Base-by-base conservation (phyloP, 23 red algal genomes). In the Gracilaria caudata region DNA sequence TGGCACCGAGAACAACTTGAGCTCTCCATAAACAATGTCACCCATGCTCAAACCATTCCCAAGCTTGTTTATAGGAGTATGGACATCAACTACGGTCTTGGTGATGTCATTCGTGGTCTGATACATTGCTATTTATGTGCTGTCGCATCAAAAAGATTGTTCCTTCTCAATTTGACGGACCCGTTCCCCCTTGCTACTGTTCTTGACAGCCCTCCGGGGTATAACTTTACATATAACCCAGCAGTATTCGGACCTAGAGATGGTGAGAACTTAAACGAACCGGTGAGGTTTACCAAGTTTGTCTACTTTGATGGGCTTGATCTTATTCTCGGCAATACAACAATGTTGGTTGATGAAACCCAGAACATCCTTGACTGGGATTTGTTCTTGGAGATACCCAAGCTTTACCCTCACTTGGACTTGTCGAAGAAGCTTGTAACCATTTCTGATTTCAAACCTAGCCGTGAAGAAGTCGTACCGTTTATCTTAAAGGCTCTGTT, bases 141-240 rank as follows among this genome's bases (percentile, higher is more conserved):
- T 5, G 44, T 86, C 20, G 44, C 66, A 19, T 86, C 82, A 29
- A 54, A 76, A 19, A 33, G 82, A 14, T 28, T 86, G 38, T 56
- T 86, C 29, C 26, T 86, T 9, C 33, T 86, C 43, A 40, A 71
- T 5, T 70, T 35, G 64, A 34, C 23, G 9, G 45, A 55, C 5
- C 81, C 81, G 1, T 57, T 86, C 2, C 60, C 60, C 10, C 16
- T 86, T 19, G 20, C 81, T 17, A 71, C 23, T 32, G 61, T 74
- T 9, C 61, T 86, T 26, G 10, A 25, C 0, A 73, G 13, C 54
- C 61, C 61, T 5, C 44, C 43, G 1, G 47, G 8, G 20, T 29
- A 58, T 21, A 86, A 86, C 32, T 86, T 86, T 36, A 86, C 81
- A 2, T 86, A 73, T 38, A 36, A 86, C 44, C 32, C n/a, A 3